Conservation (phyloP, 2,329 filamentous ascomycete species). For the Elsinoe arachidis region DNA sequence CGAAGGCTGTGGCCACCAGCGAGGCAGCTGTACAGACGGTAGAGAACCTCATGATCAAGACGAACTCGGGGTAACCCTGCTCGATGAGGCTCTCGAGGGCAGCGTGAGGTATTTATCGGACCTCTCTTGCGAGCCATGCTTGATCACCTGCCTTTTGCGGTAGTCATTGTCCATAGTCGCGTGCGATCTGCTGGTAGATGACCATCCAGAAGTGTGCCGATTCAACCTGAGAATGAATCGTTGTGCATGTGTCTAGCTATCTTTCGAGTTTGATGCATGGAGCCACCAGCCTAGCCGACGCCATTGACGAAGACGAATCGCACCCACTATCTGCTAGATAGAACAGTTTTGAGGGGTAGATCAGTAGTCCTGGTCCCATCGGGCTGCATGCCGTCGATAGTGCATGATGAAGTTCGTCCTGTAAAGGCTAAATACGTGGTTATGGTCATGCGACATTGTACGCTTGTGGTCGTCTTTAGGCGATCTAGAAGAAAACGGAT, state of each 20-base stretch:
- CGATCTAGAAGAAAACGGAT: neutral
- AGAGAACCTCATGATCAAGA: slow-evolving; percentile 20
- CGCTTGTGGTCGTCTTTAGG: neutral
- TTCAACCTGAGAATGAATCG: neutral
- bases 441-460: no score
- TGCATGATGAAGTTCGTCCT: neutral
- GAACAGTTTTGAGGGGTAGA: neutral
- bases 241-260: neutral
- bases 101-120: neutral
- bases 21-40: slow-evolving; percentile 17
- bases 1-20: slow-evolving; percentile 17
- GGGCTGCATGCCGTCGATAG: neutral
- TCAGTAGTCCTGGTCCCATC: neutral
- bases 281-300: neutral
- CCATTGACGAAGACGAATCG: neutral
- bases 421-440: no score
- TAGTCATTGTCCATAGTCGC: neutral
- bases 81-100: neutral
- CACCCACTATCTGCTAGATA: neutral
- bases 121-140: neutral
- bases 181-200: neutral
- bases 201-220: neutral
- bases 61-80: neutral
- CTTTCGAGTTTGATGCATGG: neutral
- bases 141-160: neutral